phyloP scores from a whole-genome alignment of 768 basidiomycete genomes.

The Trametes elegans region DNA sequence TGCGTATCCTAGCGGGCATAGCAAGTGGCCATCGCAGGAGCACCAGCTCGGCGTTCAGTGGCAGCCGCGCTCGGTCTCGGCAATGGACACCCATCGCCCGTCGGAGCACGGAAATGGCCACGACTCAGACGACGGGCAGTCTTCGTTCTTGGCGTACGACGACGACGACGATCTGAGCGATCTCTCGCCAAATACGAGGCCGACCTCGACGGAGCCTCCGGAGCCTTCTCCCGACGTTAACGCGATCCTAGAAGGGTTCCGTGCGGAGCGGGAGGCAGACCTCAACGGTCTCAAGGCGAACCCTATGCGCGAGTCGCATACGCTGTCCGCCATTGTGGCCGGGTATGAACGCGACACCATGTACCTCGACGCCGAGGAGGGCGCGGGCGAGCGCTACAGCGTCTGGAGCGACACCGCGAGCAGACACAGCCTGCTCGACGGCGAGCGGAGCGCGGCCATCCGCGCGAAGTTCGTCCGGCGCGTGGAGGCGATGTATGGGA shows the following conservation, averaged over 20 bases:
- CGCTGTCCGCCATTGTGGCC: slow-evolving; percentile 15
- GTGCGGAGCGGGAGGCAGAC: slow-evolving; percentile 3
- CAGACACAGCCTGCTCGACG: slow-evolving; percentile 51
- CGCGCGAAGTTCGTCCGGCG: slow-evolving; percentile 48
- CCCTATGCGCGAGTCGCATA: slow-evolving; percentile 6
- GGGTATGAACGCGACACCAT: slow-evolving; percentile 17
- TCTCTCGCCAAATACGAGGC: slow-evolving; percentile 6
- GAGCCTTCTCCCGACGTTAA: slow-evolving; percentile 16
- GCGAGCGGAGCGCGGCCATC: slow-evolving; percentile 48
- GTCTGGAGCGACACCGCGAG: slow-evolving; percentile 41
- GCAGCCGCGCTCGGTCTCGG: slow-evolving; percentile 26
- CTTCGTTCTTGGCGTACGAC: slow-evolving; percentile 17
- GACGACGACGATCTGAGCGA: slow-evolving; percentile 17
- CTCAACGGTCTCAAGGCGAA: neutral
- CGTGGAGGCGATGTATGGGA: slow-evolving; percentile 52
- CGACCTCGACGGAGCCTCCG: slow-evolving; percentile 5
- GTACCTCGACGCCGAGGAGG: slow-evolving; percentile 19
- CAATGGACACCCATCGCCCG: slow-evolving; percentile 11
- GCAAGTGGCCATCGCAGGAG: slow-evolving; percentile 13
- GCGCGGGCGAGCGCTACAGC: slow-evolving; percentile 42
- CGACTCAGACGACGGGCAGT: slow-evolving; percentile 3
- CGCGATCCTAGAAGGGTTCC: slow-evolving; percentile 11
- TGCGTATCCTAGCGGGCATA: slow-evolving; percentile 15
- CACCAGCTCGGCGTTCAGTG: slow-evolving; percentile 21
- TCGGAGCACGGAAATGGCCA: neutral